Percentiles rank a stretch among this genome's conserved stretches.
Evolutionary conservation across 2,329 filamentous ascomycete genomes (phyloP).

Genomic region (Alternaria gaisen): DNA sequence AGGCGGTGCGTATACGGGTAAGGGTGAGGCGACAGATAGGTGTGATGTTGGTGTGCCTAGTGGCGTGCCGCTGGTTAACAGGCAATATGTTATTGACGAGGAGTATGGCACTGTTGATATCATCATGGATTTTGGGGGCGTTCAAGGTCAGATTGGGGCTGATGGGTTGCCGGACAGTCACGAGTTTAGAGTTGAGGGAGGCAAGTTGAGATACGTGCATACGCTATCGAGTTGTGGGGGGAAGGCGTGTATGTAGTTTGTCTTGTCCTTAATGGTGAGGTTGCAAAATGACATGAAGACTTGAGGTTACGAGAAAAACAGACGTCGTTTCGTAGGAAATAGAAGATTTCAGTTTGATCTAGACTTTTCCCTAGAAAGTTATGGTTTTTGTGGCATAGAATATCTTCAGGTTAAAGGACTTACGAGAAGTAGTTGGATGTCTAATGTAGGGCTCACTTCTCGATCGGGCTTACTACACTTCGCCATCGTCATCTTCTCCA

Average conservation of each 20-base stretch:
- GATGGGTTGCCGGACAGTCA: conserved; percentile 44
- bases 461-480: neutral
- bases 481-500: neutral
- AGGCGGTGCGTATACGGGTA: conserved; percentile 41
- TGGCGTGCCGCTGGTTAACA: conserved; percentile 38
- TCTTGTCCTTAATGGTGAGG: neutral
- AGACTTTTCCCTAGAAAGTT: neutral
- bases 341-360: neutral
- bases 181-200: conserved; percentile 42
- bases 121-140: conserved; percentile 42
- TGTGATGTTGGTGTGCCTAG: conserved; percentile 43
- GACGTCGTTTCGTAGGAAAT: neutral
- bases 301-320: neutral
- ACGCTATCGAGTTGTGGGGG: conserved; percentile 40
- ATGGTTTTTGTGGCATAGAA: neutral
- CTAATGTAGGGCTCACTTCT: neutral
- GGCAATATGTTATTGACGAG: conserved; percentile 44
- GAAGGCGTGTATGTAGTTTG: conserved; percentile 31
- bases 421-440: neutral
- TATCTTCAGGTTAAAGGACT: neutral
- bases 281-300: neutral
- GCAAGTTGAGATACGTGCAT: conserved; percentile 45
- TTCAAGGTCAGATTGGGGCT: conserved; percentile 14
- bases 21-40: conserved; percentile 30
- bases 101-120: conserved; percentile 44